Evolutionary conservation across 164 flowering plant genomes (phyloP).

Genomic region (Magnolia changhungtana): DNA sequence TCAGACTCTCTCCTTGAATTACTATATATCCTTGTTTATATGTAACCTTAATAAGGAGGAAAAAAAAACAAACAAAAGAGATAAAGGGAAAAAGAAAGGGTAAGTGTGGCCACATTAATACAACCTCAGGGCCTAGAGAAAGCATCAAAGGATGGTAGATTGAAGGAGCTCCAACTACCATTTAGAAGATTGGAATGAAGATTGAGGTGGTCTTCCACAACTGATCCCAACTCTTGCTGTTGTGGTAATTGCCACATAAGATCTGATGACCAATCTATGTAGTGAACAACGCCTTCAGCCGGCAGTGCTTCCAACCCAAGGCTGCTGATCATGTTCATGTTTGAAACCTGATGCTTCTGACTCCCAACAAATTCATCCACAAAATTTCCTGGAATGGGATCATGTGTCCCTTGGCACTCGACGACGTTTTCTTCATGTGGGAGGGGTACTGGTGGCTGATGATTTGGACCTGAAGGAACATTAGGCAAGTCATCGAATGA

Average conservation of each 20-base stretch:
- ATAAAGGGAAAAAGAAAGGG: background rate
- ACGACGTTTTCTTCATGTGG: background rate
- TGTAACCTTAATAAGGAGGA: background rate
- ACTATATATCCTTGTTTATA: background rate
- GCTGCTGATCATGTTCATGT: background rate
- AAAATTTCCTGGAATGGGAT: background rate
- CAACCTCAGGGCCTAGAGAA: conserved; percentile 24
- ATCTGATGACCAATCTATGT: conserved; percentile 30
- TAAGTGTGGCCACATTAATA: background rate
- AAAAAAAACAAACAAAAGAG: background rate
- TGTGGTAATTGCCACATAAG: conserved; percentile 24
- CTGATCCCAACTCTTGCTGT: conserved; percentile 28
- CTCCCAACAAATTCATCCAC: conserved; percentile 1
- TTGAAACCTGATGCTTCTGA: background rate
- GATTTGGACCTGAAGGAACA: conserved; percentile 1
- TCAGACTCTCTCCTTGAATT: background rate
- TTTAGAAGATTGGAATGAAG: conserved; percentile 12
- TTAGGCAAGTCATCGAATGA: background rate
- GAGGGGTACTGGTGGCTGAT: background rate
- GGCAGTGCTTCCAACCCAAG: conserved; percentile 18
- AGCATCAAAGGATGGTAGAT: conserved; percentile 26
- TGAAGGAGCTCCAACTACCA: conserved; percentile 38
- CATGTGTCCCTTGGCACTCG: conserved; percentile 4
- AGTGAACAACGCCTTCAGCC: conserved; percentile 17
- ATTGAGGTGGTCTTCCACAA: conserved; percentile 18